phyloP scores from a whole-genome alignment of 495 filamentous ascomycete species.

The Cairneyella variabilis region DNA sequence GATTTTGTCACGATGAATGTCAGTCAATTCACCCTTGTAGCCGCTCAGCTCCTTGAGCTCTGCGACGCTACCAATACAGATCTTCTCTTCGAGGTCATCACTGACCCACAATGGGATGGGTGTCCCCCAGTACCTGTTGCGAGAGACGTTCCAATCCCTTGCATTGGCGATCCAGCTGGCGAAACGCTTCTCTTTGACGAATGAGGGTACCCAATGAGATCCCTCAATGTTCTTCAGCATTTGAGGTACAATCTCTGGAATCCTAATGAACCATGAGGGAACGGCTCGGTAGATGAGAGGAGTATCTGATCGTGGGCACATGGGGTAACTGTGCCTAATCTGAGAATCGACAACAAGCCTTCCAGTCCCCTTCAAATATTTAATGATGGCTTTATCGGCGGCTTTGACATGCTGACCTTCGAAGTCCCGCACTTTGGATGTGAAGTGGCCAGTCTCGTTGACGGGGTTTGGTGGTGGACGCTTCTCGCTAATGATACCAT shows the following conservation, averaged over 20 bases:
- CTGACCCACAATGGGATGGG: slow-evolving; percentile 91
- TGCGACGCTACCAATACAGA: slow-evolving; percentile 81
- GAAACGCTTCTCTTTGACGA: slow-evolving; percentile 91
- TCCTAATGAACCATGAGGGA: slow-evolving; percentile 92
- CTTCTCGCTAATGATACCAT: slow-evolving; percentile 72
- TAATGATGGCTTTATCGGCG: slow-evolving; percentile 93
- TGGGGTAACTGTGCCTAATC: slow-evolving; percentile 90
- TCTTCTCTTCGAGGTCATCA: slow-evolving; percentile 78
- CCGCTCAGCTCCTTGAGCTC: slow-evolving; percentile 88
- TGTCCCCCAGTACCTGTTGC: slow-evolving; percentile 97
- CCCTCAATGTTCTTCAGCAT: slow-evolving; percentile 88
- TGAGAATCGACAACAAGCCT: slow-evolving; percentile 85
- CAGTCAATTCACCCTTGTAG: slow-evolving; percentile 77
- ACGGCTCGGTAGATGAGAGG: slow-evolving; percentile 94
- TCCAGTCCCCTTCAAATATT: slow-evolving; percentile 75
- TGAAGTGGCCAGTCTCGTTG: slow-evolving; percentile 78
- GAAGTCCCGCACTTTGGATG: slow-evolving; percentile 76
- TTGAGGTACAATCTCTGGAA: slow-evolving; percentile 76
- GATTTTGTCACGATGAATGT: slow-evolving; percentile 92
- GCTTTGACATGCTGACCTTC: slow-evolving; percentile 88
- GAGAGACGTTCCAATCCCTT: slow-evolving; percentile 95
- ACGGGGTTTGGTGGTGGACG: slow-evolving; percentile 88
- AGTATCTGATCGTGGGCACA: slow-evolving; percentile 94
- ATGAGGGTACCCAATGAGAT: slow-evolving; percentile 90
- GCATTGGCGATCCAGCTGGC: slow-evolving; percentile 81